Evolutionary conservation across 495 filamentous ascomycete genomes (phyloP).

Genomic region (Aspergillus cavernicola): DNA sequence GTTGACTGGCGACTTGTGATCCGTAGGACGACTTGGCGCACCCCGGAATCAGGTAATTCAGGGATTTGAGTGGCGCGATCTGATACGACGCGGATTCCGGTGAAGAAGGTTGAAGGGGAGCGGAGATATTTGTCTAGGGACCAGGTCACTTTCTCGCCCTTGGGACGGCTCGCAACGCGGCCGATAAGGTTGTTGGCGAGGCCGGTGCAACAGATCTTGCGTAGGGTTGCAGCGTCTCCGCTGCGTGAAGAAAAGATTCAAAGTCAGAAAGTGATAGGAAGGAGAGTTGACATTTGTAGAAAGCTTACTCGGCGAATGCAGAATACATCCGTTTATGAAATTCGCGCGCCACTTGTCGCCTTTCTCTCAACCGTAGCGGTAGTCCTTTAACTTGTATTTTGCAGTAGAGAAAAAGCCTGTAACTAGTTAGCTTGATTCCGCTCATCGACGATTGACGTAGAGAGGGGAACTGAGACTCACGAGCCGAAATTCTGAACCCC

Average conservation of each 20-base stretch:
- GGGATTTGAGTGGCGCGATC: slow-evolving; percentile 54
- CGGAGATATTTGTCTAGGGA: slow-evolving; percentile 59
- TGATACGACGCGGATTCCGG: slow-evolving; percentile 52
- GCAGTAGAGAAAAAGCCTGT: slow-evolving; percentile 40
- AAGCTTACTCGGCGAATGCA: slow-evolving; percentile 60
- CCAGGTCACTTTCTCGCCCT: slow-evolving; percentile 56
- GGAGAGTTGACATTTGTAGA: background rate
- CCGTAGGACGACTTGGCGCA: slow-evolving; percentile 71
- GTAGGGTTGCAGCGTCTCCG: slow-evolving; percentile 56
- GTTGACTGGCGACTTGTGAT: slow-evolving; percentile 63
- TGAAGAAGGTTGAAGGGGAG: slow-evolving; percentile 43
- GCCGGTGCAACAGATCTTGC: slow-evolving; percentile 56
- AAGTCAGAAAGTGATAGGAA: background rate
- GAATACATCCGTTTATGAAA: slow-evolving; percentile 68
- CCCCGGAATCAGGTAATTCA: slow-evolving; percentile 38
- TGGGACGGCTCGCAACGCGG: slow-evolving; percentile 54
- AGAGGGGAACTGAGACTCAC: slow-evolving; percentile 26
- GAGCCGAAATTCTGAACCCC: slow-evolving; percentile 35
- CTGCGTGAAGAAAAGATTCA: slow-evolving; percentile 18
- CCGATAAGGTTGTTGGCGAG: slow-evolving; percentile 51
- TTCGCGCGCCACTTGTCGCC: slow-evolving; percentile 38
- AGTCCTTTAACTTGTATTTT: slow-evolving; percentile 29
- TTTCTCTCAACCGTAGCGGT: slow-evolving; percentile 42
- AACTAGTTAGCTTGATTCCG: slow-evolving; percentile 20
- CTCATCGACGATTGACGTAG: background rate